Conservation (phyloP, 2,329 filamentous ascomycete genomes). For the Diaporthe sp. region DNA sequence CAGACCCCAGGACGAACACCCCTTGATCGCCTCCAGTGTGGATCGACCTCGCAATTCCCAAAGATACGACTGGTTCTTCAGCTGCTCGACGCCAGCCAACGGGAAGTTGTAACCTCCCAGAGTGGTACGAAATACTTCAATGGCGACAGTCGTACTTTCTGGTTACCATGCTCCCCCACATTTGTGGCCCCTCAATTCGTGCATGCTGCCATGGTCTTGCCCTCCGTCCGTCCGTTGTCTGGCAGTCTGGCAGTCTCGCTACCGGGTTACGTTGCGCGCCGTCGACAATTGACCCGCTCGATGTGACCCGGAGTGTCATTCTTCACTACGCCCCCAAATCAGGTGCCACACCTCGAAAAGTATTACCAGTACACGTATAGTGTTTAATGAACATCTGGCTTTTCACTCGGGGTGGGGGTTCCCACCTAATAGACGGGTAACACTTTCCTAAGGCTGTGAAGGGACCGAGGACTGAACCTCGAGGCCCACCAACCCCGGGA, state of each 20-base stretch:
- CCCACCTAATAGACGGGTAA: background rate
- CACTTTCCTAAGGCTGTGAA: constrained; percentile 7
- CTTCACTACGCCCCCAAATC: constrained; percentile 8
- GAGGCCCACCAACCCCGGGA: background rate
- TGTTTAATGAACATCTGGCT: background rate
- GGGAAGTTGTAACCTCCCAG: background rate
- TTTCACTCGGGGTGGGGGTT: constrained; percentile 7
- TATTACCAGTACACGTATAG: background rate
- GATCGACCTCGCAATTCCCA: constrained; percentile 21
- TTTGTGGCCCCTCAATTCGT: constrained; percentile 4
- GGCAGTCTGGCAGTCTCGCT: constrained; percentile 18
- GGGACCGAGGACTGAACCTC: background rate
- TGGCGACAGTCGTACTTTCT: constrained; percentile 3
- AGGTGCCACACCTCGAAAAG: constrained; percentile 8
- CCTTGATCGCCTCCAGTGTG: constrained; percentile 22
- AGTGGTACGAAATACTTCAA: constrained; percentile 23
- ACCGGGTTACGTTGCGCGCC: constrained; percentile 15
- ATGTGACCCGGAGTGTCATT: constrained; percentile 20
- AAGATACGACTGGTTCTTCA: constrained; percentile 29
- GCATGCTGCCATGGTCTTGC: constrained; percentile 5
- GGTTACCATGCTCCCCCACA: constrained; percentile 23
- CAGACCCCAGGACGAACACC: constrained; percentile 23
- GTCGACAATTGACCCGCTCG: constrained; percentile 23
- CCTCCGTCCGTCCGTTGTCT: constrained; percentile 26
- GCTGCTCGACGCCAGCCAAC: constrained; percentile 13